These are phyloP conservation scores for Favolaschia claudopus DNA, from an alignment of 768 basidiomycete genomes.

Conservation along the genomic window DNA sequence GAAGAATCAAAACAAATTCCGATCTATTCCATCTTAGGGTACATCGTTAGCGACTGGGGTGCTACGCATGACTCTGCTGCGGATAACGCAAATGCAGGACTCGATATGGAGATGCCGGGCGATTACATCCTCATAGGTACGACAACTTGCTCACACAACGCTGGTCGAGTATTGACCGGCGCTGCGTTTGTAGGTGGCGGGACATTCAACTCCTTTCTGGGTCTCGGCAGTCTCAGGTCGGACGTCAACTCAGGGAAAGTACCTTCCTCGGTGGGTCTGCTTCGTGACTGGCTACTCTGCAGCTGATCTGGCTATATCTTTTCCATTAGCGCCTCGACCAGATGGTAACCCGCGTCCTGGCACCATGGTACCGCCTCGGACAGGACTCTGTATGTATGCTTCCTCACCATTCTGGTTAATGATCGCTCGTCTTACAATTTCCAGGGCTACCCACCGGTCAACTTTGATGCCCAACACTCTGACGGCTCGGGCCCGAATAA, in stretches of 20 bases:
- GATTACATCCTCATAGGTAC: slow-evolving; percentile 43
- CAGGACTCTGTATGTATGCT: slow-evolving; percentile 47
- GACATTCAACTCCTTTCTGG: slow-evolving; percentile 32
- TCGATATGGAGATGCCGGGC: slow-evolving; percentile 32
- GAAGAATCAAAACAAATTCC: too few species aligned
- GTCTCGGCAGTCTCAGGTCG: slow-evolving; percentile 34
- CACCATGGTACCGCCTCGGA: slow-evolving; percentile 55
- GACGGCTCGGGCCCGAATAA: slow-evolving; percentile 56
- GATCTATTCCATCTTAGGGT: slow-evolving; percentile 64
- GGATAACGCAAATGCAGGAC: slow-evolving; percentile 31
- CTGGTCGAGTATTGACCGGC: slow-evolving; percentile 27
- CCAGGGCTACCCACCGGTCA: slow-evolving; percentile 61
- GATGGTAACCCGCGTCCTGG: slow-evolving; percentile 55
- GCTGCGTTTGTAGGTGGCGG: slow-evolving; percentile 45
- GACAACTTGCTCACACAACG: slow-evolving; percentile 33
- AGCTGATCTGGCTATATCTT: background rate
- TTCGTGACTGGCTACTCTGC: background rate
- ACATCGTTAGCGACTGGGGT: slow-evolving; percentile 47
- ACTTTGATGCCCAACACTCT: slow-evolving; percentile 53
- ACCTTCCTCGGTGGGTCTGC: slow-evolving; percentile 31
- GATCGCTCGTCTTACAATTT: slow-evolving; percentile 72
- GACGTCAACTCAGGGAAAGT: slow-evolving; percentile 48
- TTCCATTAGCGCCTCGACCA: slow-evolving; percentile 47
- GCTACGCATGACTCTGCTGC: slow-evolving; percentile 28
- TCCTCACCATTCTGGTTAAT: slow-evolving; percentile 76